Evolutionary conservation across 495 filamentous ascomycete species (phyloP).

Genomic region (Aspergillus biplanus): DNA sequence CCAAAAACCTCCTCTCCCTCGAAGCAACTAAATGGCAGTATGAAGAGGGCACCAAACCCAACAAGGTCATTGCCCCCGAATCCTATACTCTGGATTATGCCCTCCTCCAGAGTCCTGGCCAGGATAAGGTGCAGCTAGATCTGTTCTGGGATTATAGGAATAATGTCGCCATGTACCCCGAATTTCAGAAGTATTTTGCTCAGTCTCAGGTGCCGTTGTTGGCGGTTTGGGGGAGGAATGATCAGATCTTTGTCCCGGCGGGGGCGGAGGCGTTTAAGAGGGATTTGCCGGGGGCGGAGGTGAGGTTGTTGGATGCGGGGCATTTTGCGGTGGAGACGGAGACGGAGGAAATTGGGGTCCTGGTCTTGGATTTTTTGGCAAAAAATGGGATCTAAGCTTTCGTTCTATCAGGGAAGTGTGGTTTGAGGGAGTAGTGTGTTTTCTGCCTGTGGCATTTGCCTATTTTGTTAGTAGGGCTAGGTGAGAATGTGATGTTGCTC

Average conservation of each 20-base stretch:
- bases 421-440: too few species aligned
- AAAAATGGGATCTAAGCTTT: constrained; percentile 26
- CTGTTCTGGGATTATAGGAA: constrained; percentile 61
- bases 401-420: too few species aligned
- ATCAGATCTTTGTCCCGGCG: constrained; percentile 56
- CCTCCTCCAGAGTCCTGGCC: constrained; percentile 53
- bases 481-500: too few species aligned
- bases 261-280: constrained; percentile 64
- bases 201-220: constrained; percentile 57
- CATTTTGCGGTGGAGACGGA: constrained; percentile 68
- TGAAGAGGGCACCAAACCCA: constrained; percentile 41
- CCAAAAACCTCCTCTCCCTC: constrained; percentile 42
- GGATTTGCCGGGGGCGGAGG: constrained; percentile 55
- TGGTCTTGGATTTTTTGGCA: constrained; percentile 52
- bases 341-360: constrained; percentile 47
- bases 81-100: constrained; percentile 54
- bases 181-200: constrained; percentile 63
- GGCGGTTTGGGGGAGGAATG: constrained; percentile 66
- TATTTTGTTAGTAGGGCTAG: too few species aligned
- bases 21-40: constrained; percentile 61
- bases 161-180: constrained; percentile 58
- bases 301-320: constrained; percentile 58
- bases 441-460: too few species aligned
- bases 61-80: constrained; percentile 52
- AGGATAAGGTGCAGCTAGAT: constrained; percentile 60